Evolutionary conservation across 1,284 basidiomycete species (phyloP).

Genomic region (Wallemia ichthyophaga): DNA sequence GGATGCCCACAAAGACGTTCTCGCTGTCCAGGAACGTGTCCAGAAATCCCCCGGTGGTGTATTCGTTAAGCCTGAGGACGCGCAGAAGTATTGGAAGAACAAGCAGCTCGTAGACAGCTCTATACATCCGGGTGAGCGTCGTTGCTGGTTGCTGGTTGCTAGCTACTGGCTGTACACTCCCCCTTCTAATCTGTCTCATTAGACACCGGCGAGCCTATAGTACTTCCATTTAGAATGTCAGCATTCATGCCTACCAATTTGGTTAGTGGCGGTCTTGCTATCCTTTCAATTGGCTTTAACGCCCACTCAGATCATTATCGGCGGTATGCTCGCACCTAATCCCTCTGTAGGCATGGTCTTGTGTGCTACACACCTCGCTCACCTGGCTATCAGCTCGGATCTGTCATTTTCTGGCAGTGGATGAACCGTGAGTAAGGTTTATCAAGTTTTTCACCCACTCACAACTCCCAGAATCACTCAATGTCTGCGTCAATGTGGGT

Average conservation of each 20-base stretch:
- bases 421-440: slow-evolving; percentile 18
- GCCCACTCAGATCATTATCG: slow-evolving; percentile 3
- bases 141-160: too few species aligned
- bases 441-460: neutral
- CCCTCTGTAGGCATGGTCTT: slow-evolving; percentile 8
- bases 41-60: slow-evolving; percentile 14
- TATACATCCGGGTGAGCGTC: slow-evolving; percentile 9
- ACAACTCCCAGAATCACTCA: neutral
- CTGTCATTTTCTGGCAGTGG: slow-evolving; percentile 24
- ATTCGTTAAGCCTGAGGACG: slow-evolving; percentile 13
- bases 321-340: slow-evolving; percentile 21
- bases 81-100: slow-evolving; percentile 16
- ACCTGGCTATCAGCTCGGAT: slow-evolving; percentile 8
- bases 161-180: too few species aligned
- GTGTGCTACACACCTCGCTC: neutral
- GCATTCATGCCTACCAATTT: slow-evolving; percentile 25
- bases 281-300: neutral
- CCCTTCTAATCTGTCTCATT: slow-evolving; percentile 10
- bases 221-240: slow-evolving; percentile 22
- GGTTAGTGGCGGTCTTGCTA: slow-evolving; percentile 7
- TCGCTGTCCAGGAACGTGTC: slow-evolving; percentile 12
- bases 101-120: slow-evolving; percentile 16
- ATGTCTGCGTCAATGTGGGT: slow-evolving; percentile 11
- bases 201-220: slow-evolving; percentile 19
- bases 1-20: slow-evolving; percentile 14